These are phyloP conservation scores for Quercus suber DNA, from an alignment of 306 rosid genomes.

Conservation along the genomic window DNA sequence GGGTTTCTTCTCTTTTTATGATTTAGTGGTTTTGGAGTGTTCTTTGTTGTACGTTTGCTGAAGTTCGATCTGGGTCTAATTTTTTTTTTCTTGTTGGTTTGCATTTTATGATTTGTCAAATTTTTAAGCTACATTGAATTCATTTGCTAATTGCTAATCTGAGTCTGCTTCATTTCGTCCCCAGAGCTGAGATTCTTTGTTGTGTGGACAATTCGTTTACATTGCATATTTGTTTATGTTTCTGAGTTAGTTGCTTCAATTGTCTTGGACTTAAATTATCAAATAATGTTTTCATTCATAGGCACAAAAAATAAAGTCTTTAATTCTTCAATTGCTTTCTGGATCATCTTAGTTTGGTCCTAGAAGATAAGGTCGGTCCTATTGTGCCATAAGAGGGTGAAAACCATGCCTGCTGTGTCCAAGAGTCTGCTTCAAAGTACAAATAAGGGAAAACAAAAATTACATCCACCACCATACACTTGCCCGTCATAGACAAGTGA, in stretches of 20 bases:
- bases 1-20: conserved; percentile 1
- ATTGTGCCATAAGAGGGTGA: not conserved
- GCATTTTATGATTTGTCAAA: conserved; percentile 1
- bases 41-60: conserved; percentile 1
- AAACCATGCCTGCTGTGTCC: not conserved
- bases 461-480: not conserved
- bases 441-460: not conserved
- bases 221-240: not conserved
- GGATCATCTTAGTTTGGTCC: not conserved
- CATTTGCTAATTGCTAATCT: conserved; percentile 9
- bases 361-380: not conserved
- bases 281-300: not conserved
- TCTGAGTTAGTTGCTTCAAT: not conserved
- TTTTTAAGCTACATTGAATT: not conserved
- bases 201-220: not conserved
- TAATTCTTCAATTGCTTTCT: not conserved
- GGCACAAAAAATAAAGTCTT: too few species aligned
- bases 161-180: conserved; percentile 7
- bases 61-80: not conserved
- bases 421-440: not conserved
- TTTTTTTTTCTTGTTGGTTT: not conserved
- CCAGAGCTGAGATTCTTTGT: not conserved
- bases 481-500: not conserved
- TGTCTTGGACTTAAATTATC: not conserved
- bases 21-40: conserved; percentile 5